Evolutionary conservation across 805 yeast genomes (phyloP).

Genomic region (Blastobotrys muscicola): DNA sequence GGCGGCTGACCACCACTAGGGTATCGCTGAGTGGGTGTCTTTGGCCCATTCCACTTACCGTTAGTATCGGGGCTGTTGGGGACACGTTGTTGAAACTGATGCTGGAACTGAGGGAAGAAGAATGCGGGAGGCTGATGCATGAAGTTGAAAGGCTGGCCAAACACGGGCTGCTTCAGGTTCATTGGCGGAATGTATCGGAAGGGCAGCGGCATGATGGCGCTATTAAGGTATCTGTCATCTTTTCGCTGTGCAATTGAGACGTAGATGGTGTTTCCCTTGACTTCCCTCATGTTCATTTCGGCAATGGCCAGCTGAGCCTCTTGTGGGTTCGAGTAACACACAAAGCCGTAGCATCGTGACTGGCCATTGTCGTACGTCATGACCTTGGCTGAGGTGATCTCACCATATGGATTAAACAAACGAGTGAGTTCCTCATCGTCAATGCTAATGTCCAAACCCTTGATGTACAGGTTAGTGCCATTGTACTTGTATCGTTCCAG

Average conservation of each 20-base stretch:
- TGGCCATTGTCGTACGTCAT: constrained; percentile 41
- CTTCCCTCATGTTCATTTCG: constrained; percentile 47
- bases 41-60: background rate
- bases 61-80: background rate
- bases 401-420: constrained; percentile 40
- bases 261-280: constrained; percentile 42
- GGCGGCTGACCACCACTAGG: background rate
- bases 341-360: constrained; percentile 76
- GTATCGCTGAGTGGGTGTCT: background rate
- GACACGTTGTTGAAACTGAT: background rate
- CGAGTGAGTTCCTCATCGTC: constrained; percentile 43
- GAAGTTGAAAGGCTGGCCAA: background rate
- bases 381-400: constrained; percentile 44
- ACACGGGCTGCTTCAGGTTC: background rate
- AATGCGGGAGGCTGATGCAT: background rate
- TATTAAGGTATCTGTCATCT: constrained; percentile 4
- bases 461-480: constrained; percentile 67
- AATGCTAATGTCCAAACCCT: constrained; percentile 47
- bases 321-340: constrained; percentile 56
- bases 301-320: constrained; percentile 63
- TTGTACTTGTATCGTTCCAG: constrained; percentile 33
- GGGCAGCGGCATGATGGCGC: no score
- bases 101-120: background rate
- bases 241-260: constrained; percentile 75
- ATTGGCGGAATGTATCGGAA: no score